Evolutionary conservation across 2,329 filamentous ascomycete species (phyloP), one percentile per base, ranked within the genome.

Genomic region (Pestalotiopsis sp.): DNA sequence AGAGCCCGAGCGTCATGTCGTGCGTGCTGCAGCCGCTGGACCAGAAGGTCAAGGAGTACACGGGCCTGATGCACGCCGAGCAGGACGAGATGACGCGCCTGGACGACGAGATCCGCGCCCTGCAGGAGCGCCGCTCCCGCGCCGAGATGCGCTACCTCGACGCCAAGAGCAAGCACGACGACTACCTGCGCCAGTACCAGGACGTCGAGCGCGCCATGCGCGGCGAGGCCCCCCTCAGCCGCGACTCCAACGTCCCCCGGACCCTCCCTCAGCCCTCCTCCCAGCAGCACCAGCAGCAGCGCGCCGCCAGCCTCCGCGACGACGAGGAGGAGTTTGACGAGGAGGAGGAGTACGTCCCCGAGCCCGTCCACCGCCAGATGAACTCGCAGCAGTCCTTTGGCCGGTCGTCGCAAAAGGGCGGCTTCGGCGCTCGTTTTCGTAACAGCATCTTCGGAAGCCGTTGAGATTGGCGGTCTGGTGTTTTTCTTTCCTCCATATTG

Each of bases 1-100:
- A 83, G 70, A 83, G 80, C 69, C 83, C 83, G 20, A 82, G 79
- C 73, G 79, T 84, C 64, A 73, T 78, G 66, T 78, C 81, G 70
- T 82, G 77, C 71, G 83, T 84, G 68, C 80, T 84, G 41, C 80
- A 82, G 69, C 83, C 83, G 4, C 81, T 84, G 0, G 81, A 83
- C 69, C 77, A 79, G 65, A 84, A 84, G 75, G 80, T 84, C 57
- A 75, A 76, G 62, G 82, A 84, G 78, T 84, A 84, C 75, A 75
- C 79, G 14, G 74, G 72, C 58, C 74, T 82, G 58, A 84, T 84
- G 83, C 72, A 75, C 31, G 78, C 80, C 36, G 81, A 81, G 59
- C 80, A 83, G 70, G 75, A 77, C 5, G 76, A 84, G 72, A 81
- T 84, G 78, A 72, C 76, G 25, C 79, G 78, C 36, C 78, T 84